phyloP scores from a whole-genome alignment of 176 grass and related monocot species.

The Aegilops speltoides region DNA sequence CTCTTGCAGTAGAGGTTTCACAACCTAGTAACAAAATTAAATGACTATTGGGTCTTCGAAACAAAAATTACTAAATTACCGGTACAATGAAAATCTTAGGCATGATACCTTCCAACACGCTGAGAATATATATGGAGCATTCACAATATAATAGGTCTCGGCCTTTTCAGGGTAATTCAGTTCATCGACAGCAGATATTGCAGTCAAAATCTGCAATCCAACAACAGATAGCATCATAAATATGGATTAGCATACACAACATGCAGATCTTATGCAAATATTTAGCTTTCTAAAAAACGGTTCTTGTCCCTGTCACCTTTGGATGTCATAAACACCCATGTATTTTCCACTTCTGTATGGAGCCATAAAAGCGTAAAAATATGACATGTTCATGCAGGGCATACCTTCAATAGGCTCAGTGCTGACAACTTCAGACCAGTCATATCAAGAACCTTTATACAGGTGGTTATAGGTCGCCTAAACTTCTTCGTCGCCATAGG shows the following conservation, averaged over 20 bases:
- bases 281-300: background rate
- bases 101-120: conserved; percentile 85
- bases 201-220: conserved; percentile 66
- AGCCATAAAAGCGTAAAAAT: background rate
- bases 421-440: conserved; percentile 85
- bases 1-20: conserved; percentile 96
- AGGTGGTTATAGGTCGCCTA: conserved; percentile 59
- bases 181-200: conserved; percentile 89
- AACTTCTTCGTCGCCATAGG: conserved; percentile 56
- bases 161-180: conserved; percentile 95
- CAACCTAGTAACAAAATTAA: conserved; percentile 52
- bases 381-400: background rate
- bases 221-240: conserved; percentile 4
- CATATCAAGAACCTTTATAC: conserved; percentile 97
- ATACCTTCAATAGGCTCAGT: conserved; percentile 84
- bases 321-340: background rate
- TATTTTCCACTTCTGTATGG: background rate
- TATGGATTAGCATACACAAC: background rate
- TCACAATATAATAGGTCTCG: conserved; percentile 88
- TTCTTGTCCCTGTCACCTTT: background rate
- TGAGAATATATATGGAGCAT: conserved; percentile 94
- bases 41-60: background rate
- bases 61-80: background rate
- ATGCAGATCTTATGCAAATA: background rate
- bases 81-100: background rate